Evolutionary conservation across 768 basidiomycete genomes (phyloP).

Genomic region (Leucocoprinus leucothites): DNA sequence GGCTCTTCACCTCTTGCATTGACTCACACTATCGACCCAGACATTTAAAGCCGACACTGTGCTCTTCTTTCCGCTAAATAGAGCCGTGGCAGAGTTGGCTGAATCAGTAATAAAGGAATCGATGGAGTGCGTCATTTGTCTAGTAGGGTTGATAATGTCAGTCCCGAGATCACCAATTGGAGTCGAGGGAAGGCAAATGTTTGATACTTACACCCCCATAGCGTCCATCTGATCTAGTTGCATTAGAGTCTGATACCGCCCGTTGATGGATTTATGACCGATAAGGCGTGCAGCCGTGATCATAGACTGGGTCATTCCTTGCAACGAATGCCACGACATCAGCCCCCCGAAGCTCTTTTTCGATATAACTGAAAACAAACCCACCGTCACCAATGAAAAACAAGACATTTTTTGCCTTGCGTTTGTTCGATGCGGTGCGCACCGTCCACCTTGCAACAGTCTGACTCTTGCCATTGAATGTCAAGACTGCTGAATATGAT

Average conservation of each 20-base stretch:
- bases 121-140: slow-evolving; percentile 47
- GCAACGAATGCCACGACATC: neutral
- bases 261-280: slow-evolving; percentile 45
- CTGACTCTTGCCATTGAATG: slow-evolving; percentile 29
- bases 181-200: too few species aligned
- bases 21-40: slow-evolving; percentile 36
- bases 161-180: neutral
- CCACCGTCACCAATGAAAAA: slow-evolving; percentile 46
- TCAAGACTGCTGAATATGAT: slow-evolving; percentile 35
- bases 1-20: too few species aligned
- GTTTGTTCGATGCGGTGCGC: slow-evolving; percentile 27
- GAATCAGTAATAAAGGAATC: slow-evolving; percentile 48
- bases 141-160: slow-evolving; percentile 12
- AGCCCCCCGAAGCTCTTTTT: too few species aligned
- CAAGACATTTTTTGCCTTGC: slow-evolving; percentile 40
- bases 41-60: slow-evolving; percentile 40
- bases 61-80: slow-evolving; percentile 43
- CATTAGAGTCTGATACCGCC: slow-evolving; percentile 42
- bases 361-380: neutral
- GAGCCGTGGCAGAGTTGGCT: slow-evolving; percentile 43
- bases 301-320: slow-evolving; percentile 47
- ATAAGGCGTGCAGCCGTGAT: slow-evolving; percentile 45
- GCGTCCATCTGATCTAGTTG: slow-evolving; percentile 47
- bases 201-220: slow-evolving; percentile 33
- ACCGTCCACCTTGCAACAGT: slow-evolving; percentile 40